Evolutionary conservation across 2,329 filamentous ascomycete genomes (phyloP), one percentile per base, ranked within the genome.

Genomic region (Fusarium protoensiforme): DNA sequence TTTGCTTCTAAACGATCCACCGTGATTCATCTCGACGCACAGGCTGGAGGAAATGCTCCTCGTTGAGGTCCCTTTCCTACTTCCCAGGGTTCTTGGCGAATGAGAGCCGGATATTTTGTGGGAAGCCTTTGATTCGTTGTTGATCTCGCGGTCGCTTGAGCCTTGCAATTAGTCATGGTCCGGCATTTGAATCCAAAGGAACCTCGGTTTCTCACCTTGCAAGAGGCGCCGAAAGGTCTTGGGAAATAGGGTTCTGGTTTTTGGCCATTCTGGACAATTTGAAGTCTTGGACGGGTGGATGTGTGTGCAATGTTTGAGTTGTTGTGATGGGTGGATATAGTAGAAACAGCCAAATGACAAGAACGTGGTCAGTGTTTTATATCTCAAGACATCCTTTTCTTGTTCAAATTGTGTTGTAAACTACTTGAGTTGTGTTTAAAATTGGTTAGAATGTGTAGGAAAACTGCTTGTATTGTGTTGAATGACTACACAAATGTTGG

Each of bases 1-100:
- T 1, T 46, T 5, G 2, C 14, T 2, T 6, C 4, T 27, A 4
- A 3, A 24, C 4, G 14, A 24, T 1, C 14, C 14, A 10, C 7
- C 5, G 14, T 27, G 41, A 10, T 46, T 14, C 14, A 1, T 10
- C 7, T 27, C 22, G 14, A 27, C 41, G 22, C 22, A 18, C 1
- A 46, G 41, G 0, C 14, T 46, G 2, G 41, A 10, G 7, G 13
- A 18, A 14, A 46, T 27, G 4, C 22, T 27, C 20, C 3, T 13
- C n/a, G n/a, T 11, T 7, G 38, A 22, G 10, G 10, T 0, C 0
- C 38, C 41, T 7, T 43, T 24, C 13, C 1, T 4, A 7, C 7
- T 9, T 24, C 7, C 11, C 20, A 8, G 22, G 7, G 20, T 14
- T 4, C 11, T 14, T 10, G 6, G 39, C 13, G 39, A 43, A 24